Evolutionary conservation across 306 rosid species (phyloP).

Genomic region (Cucurbita pepo): DNA sequence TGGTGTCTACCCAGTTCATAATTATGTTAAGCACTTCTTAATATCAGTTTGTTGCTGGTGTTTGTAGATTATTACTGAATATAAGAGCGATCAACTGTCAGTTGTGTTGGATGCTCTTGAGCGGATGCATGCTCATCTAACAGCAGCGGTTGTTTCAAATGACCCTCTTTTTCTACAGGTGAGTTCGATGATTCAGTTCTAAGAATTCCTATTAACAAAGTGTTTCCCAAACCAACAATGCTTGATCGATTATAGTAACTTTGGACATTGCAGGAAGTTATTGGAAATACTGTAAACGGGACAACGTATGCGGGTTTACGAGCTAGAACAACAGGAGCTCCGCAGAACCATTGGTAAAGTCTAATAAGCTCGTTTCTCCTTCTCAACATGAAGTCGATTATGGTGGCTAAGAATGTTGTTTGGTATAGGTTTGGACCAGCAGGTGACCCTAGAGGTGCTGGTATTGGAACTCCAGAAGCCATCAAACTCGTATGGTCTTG

Average conservation of each 20-base stretch:
- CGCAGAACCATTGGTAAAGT: slow-evolving; percentile 79
- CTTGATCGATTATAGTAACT: not conserved
- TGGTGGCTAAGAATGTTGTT: not conserved
- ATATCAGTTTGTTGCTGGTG: not conserved
- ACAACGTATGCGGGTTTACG: slow-evolving; percentile 88
- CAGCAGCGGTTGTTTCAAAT: slow-evolving; percentile 90
- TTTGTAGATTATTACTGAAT: slow-evolving; percentile 57
- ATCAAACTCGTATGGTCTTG: slow-evolving; percentile 97
- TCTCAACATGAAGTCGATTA: not conserved
- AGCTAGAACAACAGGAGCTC: slow-evolving; percentile 96
- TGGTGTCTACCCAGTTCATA: too few species aligned
- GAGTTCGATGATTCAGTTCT: slow-evolving; percentile 12
- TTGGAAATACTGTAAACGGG: slow-evolving; percentile 79
- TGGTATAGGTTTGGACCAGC: slow-evolving; percentile 84
- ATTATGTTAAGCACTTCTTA: not conserved
- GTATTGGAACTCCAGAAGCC: slow-evolving; percentile 97
- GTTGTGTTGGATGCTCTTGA: slow-evolving; percentile 68
- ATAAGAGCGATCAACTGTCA: slow-evolving; percentile 51
- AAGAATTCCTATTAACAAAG: not conserved
- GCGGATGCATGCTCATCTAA: slow-evolving; percentile 83
- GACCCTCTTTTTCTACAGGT: slow-evolving; percentile 74
- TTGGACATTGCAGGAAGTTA: slow-evolving; percentile 47
- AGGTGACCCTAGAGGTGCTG: slow-evolving; percentile 95
- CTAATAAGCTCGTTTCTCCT: not conserved
- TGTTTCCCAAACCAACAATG: not conserved